A percentile compares a stretch with the other conserved stretches of the same genome.
Conservation (phyloP, 495 filamentous ascomycete species). For the Aspergillus biplanus region DNA sequence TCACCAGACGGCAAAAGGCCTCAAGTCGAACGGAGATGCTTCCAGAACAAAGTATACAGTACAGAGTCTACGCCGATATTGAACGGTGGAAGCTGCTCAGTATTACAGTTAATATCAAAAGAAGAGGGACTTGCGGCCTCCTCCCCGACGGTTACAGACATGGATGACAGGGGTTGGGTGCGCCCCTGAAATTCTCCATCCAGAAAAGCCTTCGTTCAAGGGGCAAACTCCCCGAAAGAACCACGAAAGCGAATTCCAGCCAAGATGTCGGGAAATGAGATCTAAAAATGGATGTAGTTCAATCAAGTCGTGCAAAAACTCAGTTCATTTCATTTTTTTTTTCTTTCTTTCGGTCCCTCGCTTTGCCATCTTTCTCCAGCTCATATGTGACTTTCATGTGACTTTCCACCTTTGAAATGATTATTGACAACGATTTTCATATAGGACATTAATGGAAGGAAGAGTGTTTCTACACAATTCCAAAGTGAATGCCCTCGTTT, state of each 20-base stretch:
- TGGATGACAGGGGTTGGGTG: constrained; percentile 8
- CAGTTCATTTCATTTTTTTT: constrained; percentile 9
- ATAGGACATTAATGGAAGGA: constrained; percentile 5
- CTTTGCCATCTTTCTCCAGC: constrained; percentile 7
- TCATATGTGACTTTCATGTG: constrained; percentile 20
- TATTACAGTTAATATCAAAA: not conserved
- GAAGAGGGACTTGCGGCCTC: not conserved
- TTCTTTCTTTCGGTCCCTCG: not conserved
- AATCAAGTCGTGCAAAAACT: constrained; percentile 2
- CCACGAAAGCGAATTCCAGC: not conserved
- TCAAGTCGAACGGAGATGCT: not conserved
- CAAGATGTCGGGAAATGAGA: too few relatives aligned
- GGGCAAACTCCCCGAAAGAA: not conserved
- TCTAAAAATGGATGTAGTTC: not conserved
- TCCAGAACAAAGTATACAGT: not conserved
- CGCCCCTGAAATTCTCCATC: constrained; percentile 6
- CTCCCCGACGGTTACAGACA: constrained; percentile 7
- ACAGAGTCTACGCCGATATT: not conserved
- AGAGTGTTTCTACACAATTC: constrained; percentile 5
- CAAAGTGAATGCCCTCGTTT: constrained; percentile 1
- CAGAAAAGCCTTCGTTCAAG: constrained; percentile 1
- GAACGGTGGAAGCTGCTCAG: not conserved
- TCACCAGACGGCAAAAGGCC: not conserved
- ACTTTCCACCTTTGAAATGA: constrained; percentile 17
- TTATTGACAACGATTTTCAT: constrained; percentile 16